phyloP scores from a whole-genome alignment of 1,284 basidiomycete genomes.

The Dichomitus squalens region DNA sequence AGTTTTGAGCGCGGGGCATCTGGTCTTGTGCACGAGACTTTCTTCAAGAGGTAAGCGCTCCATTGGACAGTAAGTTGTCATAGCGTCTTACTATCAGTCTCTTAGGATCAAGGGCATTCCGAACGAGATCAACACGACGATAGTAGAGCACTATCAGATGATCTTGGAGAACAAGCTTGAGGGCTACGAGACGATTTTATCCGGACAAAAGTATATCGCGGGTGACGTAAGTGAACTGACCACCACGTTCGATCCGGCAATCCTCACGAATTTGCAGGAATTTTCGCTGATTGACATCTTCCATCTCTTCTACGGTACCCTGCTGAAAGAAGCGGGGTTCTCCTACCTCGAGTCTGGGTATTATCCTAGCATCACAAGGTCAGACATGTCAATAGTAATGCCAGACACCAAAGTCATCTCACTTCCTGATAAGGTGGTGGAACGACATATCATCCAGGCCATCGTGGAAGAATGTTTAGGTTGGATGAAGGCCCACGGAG shows the following conservation, averaged over 20 bases:
- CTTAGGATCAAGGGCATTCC: background rate
- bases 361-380: slow-evolving; percentile 36
- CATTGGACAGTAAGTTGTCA: background rate
- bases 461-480: background rate
- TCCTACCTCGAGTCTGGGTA: slow-evolving; percentile 24
- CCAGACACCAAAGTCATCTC: background rate
- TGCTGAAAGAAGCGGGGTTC: slow-evolving; percentile 25
- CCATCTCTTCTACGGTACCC: slow-evolving; percentile 48
- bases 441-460: background rate
- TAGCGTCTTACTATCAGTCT: background rate
- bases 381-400: background rate
- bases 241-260: slow-evolving; percentile 23
- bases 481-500: too few species aligned
- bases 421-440: background rate
- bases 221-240: slow-evolving; percentile 41
- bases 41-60: slow-evolving; percentile 45
- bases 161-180: slow-evolving; percentile 40
- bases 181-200: slow-evolving; percentile 48
- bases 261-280: slow-evolving; percentile 29
- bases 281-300: slow-evolving; percentile 54
- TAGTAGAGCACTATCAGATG: slow-evolving; percentile 13
- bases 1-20: slow-evolving; percentile 52
- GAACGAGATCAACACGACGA: slow-evolving; percentile 13
- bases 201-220: slow-evolving; percentile 47
- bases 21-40: slow-evolving; percentile 44